Evolutionary conservation across 169 alveolate genomes (phyloP), one percentile per base, ranked within the genome.

Genomic region (Plasmodium vivax): DNA sequence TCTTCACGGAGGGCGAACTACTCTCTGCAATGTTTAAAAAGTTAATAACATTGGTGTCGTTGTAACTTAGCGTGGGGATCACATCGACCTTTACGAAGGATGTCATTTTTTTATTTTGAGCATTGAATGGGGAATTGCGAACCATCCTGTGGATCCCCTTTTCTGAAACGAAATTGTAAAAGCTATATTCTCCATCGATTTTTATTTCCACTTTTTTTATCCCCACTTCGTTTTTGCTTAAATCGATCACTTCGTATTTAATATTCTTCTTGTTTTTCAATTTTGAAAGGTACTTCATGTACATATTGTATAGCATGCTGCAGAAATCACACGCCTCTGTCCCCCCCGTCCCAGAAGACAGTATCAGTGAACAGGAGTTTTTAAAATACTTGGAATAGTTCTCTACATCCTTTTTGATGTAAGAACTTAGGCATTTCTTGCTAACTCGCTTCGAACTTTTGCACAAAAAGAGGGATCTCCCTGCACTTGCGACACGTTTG

Each of bases 271-370:
- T 95, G 30, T 47, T 90, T 19, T 81, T 54, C 34, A 95, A 92
- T 80, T 85, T 87, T 12, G 94, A 85, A 9, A 96, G 92, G 91
- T 95, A 96, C 81, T 94, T 94, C 58, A 92, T 95, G 92, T 96
- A 96, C 97, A 96, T 96, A 82, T 95, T 90, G 36, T 93, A 90
- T 3, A 96, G 82, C 92, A 96, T 96, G 62, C 88, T 93, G 43
- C 97, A 96, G 84, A 93, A 96, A 74, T 96, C 97, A 83, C 94
- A 96, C 4, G 97, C 96, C 51, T 96, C 97, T 14, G 97, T 93
- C 3, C 97, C 97, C 19, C 97, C 97, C 32, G 96, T 96, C 14
- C 97, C 97, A 68, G 96, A 87, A 2, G 93, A 87, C 81, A 87
- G 68, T 54, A 87, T 87, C 36, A 87, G 71, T 1, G 93, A 87